Evolutionary conservation across 108 stramenopile species (phyloP).

Genomic region (Cyclotella baltica): DNA sequence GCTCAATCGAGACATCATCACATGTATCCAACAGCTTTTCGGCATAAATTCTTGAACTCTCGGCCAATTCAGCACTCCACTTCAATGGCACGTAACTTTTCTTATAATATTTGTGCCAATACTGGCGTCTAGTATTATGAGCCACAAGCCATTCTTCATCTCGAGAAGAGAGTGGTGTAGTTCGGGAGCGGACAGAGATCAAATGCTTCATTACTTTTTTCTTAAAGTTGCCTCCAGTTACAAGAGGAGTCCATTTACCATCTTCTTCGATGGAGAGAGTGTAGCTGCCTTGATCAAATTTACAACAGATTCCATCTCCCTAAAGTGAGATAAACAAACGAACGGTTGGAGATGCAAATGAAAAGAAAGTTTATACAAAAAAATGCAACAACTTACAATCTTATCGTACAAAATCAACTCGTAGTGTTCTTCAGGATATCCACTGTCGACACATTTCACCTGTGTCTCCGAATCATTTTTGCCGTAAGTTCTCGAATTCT

Average conservation of each 20-base stretch:
- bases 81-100: conserved; percentile 23
- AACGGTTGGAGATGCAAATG: background rate
- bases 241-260: background rate
- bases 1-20: conserved; percentile 5
- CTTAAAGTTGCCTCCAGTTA: too few species aligned
- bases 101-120: conserved; percentile 19
- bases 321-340: background rate
- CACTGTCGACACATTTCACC: conserved; percentile 12
- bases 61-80: conserved; percentile 24
- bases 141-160: conserved; percentile 24
- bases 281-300: background rate
- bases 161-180: too few species aligned
- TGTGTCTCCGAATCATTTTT: conserved; percentile 7
- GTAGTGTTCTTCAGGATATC: conserved; percentile 19
- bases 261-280: background rate
- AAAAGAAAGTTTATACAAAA: too few species aligned
- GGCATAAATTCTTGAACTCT: conserved; percentile 4
- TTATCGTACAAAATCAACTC: conserved; percentile 14
- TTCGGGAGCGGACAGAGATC: too few species aligned
- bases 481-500: conserved; percentile 10
- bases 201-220: too few species aligned
- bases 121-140: conserved; percentile 18
- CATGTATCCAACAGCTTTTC: conserved; percentile 22
- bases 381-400: too few species aligned
- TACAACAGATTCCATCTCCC: conserved; percentile 26